Conservation (phyloP, 2,329 filamentous ascomycete species). For the Colletotrichum navitas region DNA sequence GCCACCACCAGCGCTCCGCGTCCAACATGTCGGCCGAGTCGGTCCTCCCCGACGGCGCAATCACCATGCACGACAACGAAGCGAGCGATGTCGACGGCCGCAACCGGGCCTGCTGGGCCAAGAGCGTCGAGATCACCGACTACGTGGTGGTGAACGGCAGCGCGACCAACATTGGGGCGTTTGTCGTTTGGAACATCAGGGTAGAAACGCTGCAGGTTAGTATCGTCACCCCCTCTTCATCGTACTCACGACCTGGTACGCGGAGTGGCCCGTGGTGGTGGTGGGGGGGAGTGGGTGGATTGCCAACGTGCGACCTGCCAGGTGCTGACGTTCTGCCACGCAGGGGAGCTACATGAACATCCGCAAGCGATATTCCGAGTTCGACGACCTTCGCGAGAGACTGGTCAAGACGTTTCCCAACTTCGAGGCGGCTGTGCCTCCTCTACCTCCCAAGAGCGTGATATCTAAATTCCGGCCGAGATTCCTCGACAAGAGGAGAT, state of each 20-base stretch:
- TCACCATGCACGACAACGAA: conserved; percentile 74
- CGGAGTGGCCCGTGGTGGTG: background rate
- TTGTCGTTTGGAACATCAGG: conserved; percentile 93
- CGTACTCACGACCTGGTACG: background rate
- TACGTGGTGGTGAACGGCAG: conserved; percentile 69
- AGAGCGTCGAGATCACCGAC: conserved; percentile 70
- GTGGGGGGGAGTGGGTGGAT: too few relatives aligned
- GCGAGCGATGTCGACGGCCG: conserved; percentile 62
- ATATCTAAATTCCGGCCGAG: conserved; percentile 86
- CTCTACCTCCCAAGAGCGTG: conserved; percentile 89
- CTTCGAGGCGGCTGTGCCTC: conserved; percentile 87
- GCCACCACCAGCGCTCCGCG: conserved; percentile 52
- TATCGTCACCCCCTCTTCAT: conserved; percentile 43
- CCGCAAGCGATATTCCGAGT: conserved; percentile 89
- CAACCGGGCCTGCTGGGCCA: conserved; percentile 74
- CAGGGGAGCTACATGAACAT: conserved; percentile 73
- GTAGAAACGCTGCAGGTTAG: conserved; percentile 87
- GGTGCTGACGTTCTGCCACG: conserved; percentile 46
- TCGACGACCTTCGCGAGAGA: conserved; percentile 82
- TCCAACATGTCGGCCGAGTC: conserved; percentile 63
- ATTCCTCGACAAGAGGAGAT: conserved; percentile 87
- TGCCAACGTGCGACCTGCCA: too few relatives aligned
- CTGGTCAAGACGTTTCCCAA: conserved; percentile 86
- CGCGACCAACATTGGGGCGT: conserved; percentile 78
- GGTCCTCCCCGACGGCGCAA: conserved; percentile 64